These are phyloP conservation scores for Pestalotiopsis sp. DNA, from an alignment of 2,329 filamentous ascomycete species.

Conservation along the genomic window DNA sequence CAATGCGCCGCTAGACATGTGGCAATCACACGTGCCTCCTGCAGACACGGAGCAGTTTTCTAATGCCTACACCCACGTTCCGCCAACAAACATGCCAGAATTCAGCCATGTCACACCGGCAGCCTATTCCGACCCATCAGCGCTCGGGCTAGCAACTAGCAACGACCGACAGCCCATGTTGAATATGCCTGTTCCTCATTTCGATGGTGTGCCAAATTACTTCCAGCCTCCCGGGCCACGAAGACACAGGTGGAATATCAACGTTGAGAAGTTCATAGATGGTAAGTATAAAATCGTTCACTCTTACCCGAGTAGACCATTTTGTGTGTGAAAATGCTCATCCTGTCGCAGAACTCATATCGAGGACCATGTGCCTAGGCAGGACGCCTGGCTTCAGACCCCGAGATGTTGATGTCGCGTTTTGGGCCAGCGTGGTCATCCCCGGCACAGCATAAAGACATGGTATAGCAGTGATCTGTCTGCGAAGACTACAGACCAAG, in stretches of 20 bases:
- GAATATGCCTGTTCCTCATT: not conserved
- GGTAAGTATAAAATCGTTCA: constrained; percentile 24
- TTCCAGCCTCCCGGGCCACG: not conserved
- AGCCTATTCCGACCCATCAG: not conserved
- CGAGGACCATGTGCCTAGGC: constrained; percentile 28
- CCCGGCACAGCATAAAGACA: not conserved
- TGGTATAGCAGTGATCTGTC: not conserved
- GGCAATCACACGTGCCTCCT: not conserved
- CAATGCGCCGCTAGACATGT: constrained; percentile 2
- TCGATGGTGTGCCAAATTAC: not conserved
- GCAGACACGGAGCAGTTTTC: not conserved
- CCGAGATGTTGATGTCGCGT: constrained; percentile 28
- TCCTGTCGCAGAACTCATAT: constrained; percentile 23
- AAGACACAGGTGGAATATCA: constrained; percentile 18
- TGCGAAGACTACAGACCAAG: not conserved
- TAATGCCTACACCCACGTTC: not conserved
- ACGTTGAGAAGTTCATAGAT: constrained; percentile 29
- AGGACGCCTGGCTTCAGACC: constrained; percentile 32
- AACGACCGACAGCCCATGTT: not conserved
- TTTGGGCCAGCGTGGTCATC: constrained; percentile 29
- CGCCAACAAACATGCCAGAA: not conserved
- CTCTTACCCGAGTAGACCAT: too few species aligned
- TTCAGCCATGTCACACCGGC: not conserved
- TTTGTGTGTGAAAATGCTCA: not conserved
- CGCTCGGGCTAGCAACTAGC: not conserved